Base-by-base conservation (phyloP, 2,329 filamentous ascomycete genomes). In the Eurotiales sp. region DNA sequence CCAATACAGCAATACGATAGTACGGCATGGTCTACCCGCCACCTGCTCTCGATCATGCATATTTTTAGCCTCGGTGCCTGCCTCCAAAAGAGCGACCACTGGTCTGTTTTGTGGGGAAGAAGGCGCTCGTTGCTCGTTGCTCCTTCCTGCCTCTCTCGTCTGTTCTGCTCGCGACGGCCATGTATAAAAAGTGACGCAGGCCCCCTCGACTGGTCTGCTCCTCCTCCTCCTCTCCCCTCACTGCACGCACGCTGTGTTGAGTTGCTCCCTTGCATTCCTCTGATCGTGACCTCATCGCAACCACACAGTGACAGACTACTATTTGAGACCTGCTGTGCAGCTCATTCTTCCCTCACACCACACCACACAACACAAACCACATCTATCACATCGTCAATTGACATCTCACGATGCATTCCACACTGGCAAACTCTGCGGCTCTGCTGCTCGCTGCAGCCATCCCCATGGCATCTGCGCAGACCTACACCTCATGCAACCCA, bases 401-500 rank as follows among this genome's bases (percentile, higher is more conserved):
- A 36, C 23, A 17, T 17, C 2, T n/a, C 36, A 46, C n/a, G 32
- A 70, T 70, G 67, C 56, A 58, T 27, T 62, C 63, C 32, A 40
- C 46, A 27, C 53, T 66, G 46, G 50, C 64, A 57, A 66, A 56
- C 47, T 44, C 51, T 19, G 64, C 66, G 37, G 58, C 69, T 36
- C 58, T 65, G 52, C 64, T 60, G 19, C 51, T 53, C 17, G 50
- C 62, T 49, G 57, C 61, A 53, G 57, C 63, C 30, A 59, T 65
- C 29, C 65, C 67, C 30, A 55, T 69, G 25, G 59, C 55, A 41
- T 58, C 62, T 12, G 89, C 86, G 39, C 91, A 96, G 70, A 90
- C 90, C 25, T 83, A 72, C 56, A 88, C 88, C 14, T 69, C 78
- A 43, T 96, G 90, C 75, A 85, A 95, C 64, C 90, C 91, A 2